Percentiles rank a stretch among this genome's conserved stretches.
phyloP scores from a whole-genome alignment of 371 early-diverging fungal species.

The Fennellomyces sp. region DNA sequence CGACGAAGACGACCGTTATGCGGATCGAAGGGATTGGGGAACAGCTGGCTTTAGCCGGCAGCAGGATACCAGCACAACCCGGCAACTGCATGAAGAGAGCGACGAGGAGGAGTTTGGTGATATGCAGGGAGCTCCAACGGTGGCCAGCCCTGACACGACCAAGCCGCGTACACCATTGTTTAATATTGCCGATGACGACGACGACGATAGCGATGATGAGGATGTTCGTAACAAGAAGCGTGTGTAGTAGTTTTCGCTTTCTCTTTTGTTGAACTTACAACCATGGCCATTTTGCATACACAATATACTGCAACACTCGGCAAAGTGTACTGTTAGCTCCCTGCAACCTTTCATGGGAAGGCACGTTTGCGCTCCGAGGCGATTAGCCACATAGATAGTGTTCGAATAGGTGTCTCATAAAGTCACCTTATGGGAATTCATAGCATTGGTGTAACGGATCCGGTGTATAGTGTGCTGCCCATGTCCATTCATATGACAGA shows the following conservation, averaged over 20 bases:
- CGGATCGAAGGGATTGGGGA: not conserved
- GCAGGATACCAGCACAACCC: not conserved
- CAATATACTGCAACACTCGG: too few species aligned
- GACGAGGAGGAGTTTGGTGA: slow-evolving; percentile 24
- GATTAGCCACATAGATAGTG: too few species aligned
- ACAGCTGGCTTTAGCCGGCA: not conserved
- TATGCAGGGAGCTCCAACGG: slow-evolving; percentile 16
- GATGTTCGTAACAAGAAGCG: not conserved
- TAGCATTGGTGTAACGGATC: too few species aligned
- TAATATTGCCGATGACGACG: slow-evolving; percentile 19
- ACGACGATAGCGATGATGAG: slow-evolving; percentile 12
- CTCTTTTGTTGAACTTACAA: too few species aligned
- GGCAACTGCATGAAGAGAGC: slow-evolving; percentile 8
- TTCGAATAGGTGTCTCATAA: too few species aligned
- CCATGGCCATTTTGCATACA: too few species aligned
- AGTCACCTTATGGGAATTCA: too few species aligned
- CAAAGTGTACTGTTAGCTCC: too few species aligned
- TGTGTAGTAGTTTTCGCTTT: not conserved
- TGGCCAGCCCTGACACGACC: not conserved
- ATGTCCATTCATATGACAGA: too few species aligned
- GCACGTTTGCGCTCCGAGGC: too few species aligned
- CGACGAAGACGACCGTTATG: not conserved
- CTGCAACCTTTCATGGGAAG: too few species aligned
- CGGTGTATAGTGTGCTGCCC: too few species aligned
- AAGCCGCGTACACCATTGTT: slow-evolving; percentile 13